These are phyloP conservation scores for Kickxella alabastrina DNA, from an alignment of 192 early-diverging fungal species.

Conservation along the genomic window DNA sequence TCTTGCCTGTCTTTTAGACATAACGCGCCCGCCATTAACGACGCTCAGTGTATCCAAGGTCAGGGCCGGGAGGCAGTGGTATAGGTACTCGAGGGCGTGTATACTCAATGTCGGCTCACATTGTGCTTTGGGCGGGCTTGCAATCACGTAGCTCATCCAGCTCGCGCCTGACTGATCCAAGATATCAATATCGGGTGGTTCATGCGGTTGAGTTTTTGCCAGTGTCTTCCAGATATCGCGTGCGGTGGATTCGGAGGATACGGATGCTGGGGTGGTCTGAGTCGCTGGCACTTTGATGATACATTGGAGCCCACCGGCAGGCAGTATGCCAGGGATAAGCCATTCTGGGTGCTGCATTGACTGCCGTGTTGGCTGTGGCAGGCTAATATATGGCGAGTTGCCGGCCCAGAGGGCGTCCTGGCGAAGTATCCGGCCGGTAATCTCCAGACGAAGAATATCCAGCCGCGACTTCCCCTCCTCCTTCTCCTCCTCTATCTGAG, in stretches of 20 bases:
- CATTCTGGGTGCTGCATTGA: background rate
- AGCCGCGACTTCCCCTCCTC: constrained; percentile 2
- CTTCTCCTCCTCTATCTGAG: background rate
- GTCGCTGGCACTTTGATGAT: constrained; percentile 7
- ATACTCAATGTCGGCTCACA: constrained; percentile 17
- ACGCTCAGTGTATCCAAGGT: constrained; percentile 5
- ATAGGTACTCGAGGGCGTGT: constrained; percentile 13
- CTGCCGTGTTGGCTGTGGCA: no score
- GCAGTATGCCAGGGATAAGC: constrained; percentile 5
- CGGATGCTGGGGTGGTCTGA: background rate
- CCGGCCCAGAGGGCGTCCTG: constrained; percentile 34
- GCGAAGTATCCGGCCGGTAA: constrained; percentile 3
- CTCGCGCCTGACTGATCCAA: constrained; percentile 7
- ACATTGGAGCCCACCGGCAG: constrained; percentile 34
- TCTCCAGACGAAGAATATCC: constrained; percentile 14
- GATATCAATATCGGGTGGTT: background rate
- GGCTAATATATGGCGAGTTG: constrained; percentile 8
- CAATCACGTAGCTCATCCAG: constrained; percentile 18
- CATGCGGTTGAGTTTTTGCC: no score
- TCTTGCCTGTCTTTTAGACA: background rate
- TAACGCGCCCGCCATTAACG: background rate
- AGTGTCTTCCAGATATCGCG: constrained; percentile 9
- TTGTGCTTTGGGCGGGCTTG: constrained; percentile 19
- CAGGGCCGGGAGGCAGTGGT: constrained; percentile 13
- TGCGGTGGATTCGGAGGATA: constrained; percentile 23